Percentiles rank a stretch among this genome's conserved stretches.
Conservation (phyloP, 768 basidiomycete genomes). For the Xerocomus spinulosus region DNA sequence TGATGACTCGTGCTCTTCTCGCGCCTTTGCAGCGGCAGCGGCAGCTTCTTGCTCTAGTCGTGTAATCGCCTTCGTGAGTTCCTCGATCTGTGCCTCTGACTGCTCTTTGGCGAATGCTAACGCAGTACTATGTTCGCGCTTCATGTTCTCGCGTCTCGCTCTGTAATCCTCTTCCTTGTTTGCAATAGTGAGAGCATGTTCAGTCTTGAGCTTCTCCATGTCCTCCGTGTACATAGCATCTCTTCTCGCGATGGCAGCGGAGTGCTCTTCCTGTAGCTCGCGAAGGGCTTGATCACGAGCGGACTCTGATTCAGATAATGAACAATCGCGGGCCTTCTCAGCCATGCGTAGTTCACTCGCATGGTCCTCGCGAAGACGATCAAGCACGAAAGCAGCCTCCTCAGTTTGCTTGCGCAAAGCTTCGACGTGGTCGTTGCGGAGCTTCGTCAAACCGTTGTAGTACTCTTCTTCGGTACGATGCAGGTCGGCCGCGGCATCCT, state of each 20-base stretch:
- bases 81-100: slow-evolving; percentile 48
- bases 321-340: slow-evolving; percentile 72
- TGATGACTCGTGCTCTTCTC: slow-evolving; percentile 46
- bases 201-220: slow-evolving; percentile 58
- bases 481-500: slow-evolving; percentile 50
- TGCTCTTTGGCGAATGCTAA: slow-evolving; percentile 29
- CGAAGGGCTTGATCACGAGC: slow-evolving; percentile 57
- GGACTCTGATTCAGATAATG: slow-evolving; percentile 69
- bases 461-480: slow-evolving; percentile 77
- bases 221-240: slow-evolving; percentile 63
- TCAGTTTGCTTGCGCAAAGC: slow-evolving; percentile 56
- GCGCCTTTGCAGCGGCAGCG: slow-evolving; percentile 34
- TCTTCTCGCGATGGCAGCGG: slow-evolving; percentile 59
- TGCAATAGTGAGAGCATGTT: slow-evolving; percentile 51
- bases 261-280: slow-evolving; percentile 69
- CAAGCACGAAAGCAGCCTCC: slow-evolving; percentile 58
- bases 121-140: slow-evolving; percentile 33
- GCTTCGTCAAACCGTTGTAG: slow-evolving; percentile 72
- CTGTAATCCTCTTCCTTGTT: slow-evolving; percentile 60
- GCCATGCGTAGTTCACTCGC: slow-evolving; percentile 65
- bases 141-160: slow-evolving; percentile 28
- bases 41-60: slow-evolving; percentile 47
- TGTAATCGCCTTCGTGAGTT: slow-evolving; percentile 51
- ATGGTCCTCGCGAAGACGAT: slow-evolving; percentile 74
- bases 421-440: slow-evolving; percentile 68